A percentile compares a stretch with the other conserved stretches of the same genome.
Evolutionary conservation across 495 filamentous ascomycete species (phyloP).

Genomic region (Xylaria curta): DNA sequence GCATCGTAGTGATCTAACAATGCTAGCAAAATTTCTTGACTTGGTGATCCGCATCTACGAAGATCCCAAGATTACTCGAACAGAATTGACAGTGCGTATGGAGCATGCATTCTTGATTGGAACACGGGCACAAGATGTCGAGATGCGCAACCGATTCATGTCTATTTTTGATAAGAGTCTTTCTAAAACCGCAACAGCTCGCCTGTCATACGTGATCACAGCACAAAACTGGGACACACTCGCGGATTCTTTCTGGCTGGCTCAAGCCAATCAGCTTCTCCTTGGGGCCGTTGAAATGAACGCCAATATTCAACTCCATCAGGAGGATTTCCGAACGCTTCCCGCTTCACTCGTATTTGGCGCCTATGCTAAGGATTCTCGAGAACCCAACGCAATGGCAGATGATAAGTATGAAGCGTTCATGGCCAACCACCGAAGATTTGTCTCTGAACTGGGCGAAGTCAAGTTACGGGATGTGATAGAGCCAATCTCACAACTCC

Average conservation of each 20-base stretch:
- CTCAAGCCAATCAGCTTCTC: slow-evolving; percentile 89
- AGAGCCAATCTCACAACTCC: slow-evolving; percentile 90
- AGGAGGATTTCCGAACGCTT: slow-evolving; percentile 80
- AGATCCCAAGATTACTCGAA: slow-evolving; percentile 90
- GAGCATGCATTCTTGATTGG: slow-evolving; percentile 98
- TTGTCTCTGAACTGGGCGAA: slow-evolving; percentile 80
- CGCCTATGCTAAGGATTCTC: slow-evolving; percentile 71
- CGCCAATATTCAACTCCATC: slow-evolving; percentile 72
- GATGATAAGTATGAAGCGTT: slow-evolving; percentile 84
- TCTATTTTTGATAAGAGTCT: slow-evolving; percentile 90
- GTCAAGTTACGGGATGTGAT: slow-evolving; percentile 86
- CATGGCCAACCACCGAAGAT: slow-evolving; percentile 77
- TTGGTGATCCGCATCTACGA: slow-evolving; percentile 98
- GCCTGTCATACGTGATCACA: slow-evolving; percentile 84
- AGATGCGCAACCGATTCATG: slow-evolving; percentile 97
- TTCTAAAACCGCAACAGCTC: slow-evolving; percentile 81
- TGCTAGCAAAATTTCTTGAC: slow-evolving; percentile 90
- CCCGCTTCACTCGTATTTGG: slow-evolving; percentile 72
- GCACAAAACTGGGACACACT: slow-evolving; percentile 98
- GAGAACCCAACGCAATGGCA: slow-evolving; percentile 73
- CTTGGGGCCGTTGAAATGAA: slow-evolving; percentile 90
- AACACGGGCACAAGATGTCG: slow-evolving; percentile 89
- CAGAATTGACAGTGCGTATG: slow-evolving; percentile 93
- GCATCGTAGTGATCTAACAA: slow-evolving; percentile 75
- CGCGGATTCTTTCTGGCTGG: slow-evolving; percentile 92